These are phyloP conservation scores for Mollisiaceae sp. DNA, from an alignment of 2,329 filamentous ascomycete species.

Conservation along the genomic window DNA sequence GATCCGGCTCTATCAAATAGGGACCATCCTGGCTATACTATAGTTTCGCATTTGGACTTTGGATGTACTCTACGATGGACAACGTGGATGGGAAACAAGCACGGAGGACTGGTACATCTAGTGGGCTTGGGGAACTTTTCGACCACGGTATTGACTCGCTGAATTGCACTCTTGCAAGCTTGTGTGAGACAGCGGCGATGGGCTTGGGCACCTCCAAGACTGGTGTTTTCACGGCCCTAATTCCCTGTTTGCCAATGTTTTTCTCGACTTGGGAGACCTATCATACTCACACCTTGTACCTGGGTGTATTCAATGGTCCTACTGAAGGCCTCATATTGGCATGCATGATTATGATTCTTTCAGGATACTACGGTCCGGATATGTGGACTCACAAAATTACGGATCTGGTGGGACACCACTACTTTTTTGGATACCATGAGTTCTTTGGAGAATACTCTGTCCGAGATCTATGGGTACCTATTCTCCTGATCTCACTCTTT, in stretches of 20 bases:
- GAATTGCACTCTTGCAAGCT: constrained; percentile 91
- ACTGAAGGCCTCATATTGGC: constrained; percentile 94
- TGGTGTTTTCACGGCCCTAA: constrained; percentile 88
- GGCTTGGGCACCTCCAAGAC: constrained; percentile 82
- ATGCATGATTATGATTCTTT: constrained; percentile 82
- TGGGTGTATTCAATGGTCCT: constrained; percentile 95
- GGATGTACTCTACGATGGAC: constrained; percentile 99
- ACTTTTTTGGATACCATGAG: constrained; percentile 57
- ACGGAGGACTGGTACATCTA: constrained; percentile 90
- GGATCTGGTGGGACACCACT: constrained; percentile 66
- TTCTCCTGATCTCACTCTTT: constrained; percentile 69
- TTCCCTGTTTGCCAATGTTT: constrained; percentile 96
- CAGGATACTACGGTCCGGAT: constrained; percentile 84
- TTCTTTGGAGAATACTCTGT: constrained; percentile 75
- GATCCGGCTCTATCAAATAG: constrained; percentile 49
- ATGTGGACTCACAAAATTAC: constrained; percentile 83
- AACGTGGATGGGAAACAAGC: constrained; percentile 99
- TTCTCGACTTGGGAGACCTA: constrained; percentile 99
- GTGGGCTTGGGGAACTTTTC: constrained; percentile 93
- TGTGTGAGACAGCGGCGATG: constrained; percentile 93
- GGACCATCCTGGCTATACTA: constrained; percentile 92
- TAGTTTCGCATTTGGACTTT: constrained; percentile 92
- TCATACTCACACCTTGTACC: constrained; percentile 95
- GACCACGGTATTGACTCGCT: constrained; percentile 98
- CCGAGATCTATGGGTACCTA: constrained; percentile 84